phyloP scores from a whole-genome alignment of 1,284 basidiomycete genomes.

The Trametes pubescens region DNA sequence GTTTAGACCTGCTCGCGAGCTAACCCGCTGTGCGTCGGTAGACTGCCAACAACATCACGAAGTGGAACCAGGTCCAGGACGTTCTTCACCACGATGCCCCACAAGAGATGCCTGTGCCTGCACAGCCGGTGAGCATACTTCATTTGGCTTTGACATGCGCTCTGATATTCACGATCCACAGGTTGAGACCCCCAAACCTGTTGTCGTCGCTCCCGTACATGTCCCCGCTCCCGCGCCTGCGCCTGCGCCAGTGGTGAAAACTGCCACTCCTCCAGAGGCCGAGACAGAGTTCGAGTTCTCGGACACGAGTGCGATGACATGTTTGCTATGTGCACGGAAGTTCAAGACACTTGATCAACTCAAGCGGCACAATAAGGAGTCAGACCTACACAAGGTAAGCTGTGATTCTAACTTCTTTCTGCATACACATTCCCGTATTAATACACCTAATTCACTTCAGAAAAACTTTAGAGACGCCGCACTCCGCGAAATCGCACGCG shows the following conservation, averaged over 20 bases:
- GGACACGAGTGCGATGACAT: constrained; percentile 76
- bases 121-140: constrained; percentile 23
- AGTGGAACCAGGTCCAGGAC: constrained; percentile 94
- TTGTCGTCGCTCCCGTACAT: constrained; percentile 18
- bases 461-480: constrained; percentile 81
- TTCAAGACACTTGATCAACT: constrained; percentile 89
- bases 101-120: constrained; percentile 23
- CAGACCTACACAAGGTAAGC: constrained; percentile 87
- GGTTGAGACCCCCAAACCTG: constrained; percentile 23
- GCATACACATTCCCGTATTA: too few species aligned
- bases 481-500: constrained; percentile 75
- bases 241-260: constrained; percentile 34
- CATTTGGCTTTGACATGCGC: not conserved
- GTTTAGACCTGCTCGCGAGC: not conserved
- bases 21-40: constrained; percentile 40
- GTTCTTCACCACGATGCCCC: constrained; percentile 61
- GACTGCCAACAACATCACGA: constrained; percentile 90
- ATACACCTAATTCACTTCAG: constrained; percentile 50
- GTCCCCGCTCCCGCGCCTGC: constrained; percentile 24
- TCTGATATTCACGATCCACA: constrained; percentile 22
- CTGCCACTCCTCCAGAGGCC: constrained; percentile 47
- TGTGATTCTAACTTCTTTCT: too few species aligned
- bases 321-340: constrained; percentile 89
- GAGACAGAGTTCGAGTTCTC: constrained; percentile 80
- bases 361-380: constrained; percentile 88